A percentile compares a stretch with the other conserved stretches of the same genome.
Evolutionary conservation across 2,329 filamentous ascomycete genomes (phyloP).

Genomic region (Epichloe scottii): DNA sequence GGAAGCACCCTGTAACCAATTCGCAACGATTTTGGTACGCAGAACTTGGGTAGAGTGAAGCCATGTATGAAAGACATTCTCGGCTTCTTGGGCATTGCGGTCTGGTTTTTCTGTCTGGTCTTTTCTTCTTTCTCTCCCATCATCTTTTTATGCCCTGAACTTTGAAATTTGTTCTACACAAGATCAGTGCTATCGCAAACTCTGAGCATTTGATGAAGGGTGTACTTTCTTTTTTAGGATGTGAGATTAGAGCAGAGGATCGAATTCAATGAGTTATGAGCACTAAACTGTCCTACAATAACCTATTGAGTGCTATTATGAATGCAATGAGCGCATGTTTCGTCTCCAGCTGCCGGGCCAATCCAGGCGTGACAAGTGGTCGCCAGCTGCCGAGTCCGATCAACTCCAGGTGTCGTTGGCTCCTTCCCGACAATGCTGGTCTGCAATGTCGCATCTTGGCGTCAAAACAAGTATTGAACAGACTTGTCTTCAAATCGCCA

Average conservation of each 20-base stretch:
- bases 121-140: conserved; percentile 9
- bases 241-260: conserved; percentile 2
- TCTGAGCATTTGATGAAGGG: background rate
- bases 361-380: background rate
- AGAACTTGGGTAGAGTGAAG: conserved; percentile 20
- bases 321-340: too few relatives aligned
- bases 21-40: conserved; percentile 21
- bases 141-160: conserved; percentile 1
- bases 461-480: background rate
- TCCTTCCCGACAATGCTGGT: background rate
- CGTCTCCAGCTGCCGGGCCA: too few relatives aligned
- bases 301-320: background rate
- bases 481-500: background rate
- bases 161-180: background rate
- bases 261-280: conserved; percentile 2
- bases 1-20: conserved; percentile 24
- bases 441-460: background rate
- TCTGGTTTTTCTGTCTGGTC: conserved; percentile 6
- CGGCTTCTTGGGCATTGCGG: conserved; percentile 13
- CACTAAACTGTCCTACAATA: background rate
- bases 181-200: background rate
- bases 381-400: background rate
- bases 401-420: background rate
- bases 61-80: conserved; percentile 23
- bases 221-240: background rate